These are phyloP conservation scores for Vitis riparia DNA, from an alignment of 164 flowering plant species.

Conservation along the genomic window DNA sequence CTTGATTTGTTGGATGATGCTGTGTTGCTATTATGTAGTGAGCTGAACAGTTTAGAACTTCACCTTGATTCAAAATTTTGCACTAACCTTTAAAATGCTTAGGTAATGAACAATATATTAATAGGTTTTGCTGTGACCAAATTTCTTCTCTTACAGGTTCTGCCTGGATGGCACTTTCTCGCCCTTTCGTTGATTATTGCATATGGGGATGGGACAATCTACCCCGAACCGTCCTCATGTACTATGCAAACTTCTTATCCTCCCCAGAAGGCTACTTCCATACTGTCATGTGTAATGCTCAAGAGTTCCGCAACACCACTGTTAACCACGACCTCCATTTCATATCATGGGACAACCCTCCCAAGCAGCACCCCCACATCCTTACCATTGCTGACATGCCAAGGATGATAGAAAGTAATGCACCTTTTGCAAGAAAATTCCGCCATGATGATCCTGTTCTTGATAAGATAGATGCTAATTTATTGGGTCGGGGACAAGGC, in stretches of 20 bases:
- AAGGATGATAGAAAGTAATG: conserved; percentile 57
- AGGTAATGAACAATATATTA: neutral
- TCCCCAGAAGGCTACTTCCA: conserved; percentile 87
- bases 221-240: conserved; percentile 73
- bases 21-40: too few species aligned
- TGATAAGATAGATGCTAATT: conserved; percentile 61
- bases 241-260: conserved; percentile 69
- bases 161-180: conserved; percentile 77
- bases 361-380: conserved; percentile 76
- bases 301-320: conserved; percentile 66
- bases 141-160: conserved; percentile 41
- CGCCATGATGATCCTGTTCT: conserved; percentile 61
- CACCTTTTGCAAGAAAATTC: conserved; percentile 79
- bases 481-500: conserved; percentile 40
- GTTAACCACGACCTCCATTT: conserved; percentile 74
- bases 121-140: neutral
- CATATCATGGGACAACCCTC: conserved; percentile 84
- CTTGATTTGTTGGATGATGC: too few species aligned
- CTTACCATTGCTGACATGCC: conserved; percentile 50
- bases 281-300: conserved; percentile 71
- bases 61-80: too few species aligned
- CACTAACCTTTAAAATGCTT: neutral
- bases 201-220: conserved; percentile 85
- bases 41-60: too few species aligned
- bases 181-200: conserved; percentile 66